These are phyloP conservation scores for Lepidium didymum DNA, from an alignment of 345 rosid species.

Conservation along the genomic window DNA sequence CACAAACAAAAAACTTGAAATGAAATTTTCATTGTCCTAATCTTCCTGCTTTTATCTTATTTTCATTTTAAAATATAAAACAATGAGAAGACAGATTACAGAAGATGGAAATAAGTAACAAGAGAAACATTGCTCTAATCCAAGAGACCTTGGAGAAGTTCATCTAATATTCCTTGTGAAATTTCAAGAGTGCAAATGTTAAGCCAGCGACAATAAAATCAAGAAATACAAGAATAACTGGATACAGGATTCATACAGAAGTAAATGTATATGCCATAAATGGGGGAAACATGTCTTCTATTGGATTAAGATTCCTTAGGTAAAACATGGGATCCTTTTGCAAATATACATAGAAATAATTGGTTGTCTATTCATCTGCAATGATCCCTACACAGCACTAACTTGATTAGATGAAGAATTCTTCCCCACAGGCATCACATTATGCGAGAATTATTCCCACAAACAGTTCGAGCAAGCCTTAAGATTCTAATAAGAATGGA, in stretches of 20 bases:
- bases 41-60: background rate
- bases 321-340: constrained; percentile 10
- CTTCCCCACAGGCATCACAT: constrained; percentile 6
- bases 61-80: background rate
- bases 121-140: background rate
- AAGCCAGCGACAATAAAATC: background rate
- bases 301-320: constrained; percentile 8
- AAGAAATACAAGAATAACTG: constrained; percentile 2
- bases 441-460: background rate
- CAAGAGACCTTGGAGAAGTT: constrained; percentile 3
- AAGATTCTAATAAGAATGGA: background rate
- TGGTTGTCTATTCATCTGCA: background rate
- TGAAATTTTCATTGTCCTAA: background rate
- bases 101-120: background rate
- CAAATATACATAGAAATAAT: constrained; percentile 13
- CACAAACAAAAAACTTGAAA: background rate
- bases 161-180: background rate
- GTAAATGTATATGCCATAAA: constrained; percentile 12
- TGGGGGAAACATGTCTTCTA: constrained; percentile 19
- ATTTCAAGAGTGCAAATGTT: background rate
- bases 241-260: constrained; percentile 4
- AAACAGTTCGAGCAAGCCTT: constrained; percentile 16
- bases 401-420: background rate
- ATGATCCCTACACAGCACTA: constrained; percentile 7
- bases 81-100: background rate